A percentile compares a stretch with the other conserved stretches of the same genome.
These are phyloP conservation scores for Torulaspora globosa DNA, from an alignment of 1,139 yeast genomes.

Conservation along the genomic window DNA sequence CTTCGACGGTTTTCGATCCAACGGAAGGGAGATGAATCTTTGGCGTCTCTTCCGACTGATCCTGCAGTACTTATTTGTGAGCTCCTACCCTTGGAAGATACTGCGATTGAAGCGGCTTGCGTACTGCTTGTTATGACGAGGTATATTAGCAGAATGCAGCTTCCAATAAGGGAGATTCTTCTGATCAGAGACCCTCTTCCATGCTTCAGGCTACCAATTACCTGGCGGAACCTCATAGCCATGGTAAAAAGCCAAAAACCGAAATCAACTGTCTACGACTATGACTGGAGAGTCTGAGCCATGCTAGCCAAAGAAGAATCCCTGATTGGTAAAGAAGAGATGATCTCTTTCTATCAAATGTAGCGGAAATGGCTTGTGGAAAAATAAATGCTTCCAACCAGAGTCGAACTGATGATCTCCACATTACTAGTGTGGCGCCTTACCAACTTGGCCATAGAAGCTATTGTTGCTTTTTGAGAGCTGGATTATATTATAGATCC, in stretches of 20 bases:
- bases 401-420: slow-evolving; percentile 19
- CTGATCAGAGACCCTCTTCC: neutral
- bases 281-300: neutral
- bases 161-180: neutral
- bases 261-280: neutral
- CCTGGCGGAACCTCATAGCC: slow-evolving; percentile 1
- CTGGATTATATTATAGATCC: no score
- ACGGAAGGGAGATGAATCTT: slow-evolving; percentile 8
- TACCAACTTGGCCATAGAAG: slow-evolving; percentile 21
- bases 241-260: neutral
- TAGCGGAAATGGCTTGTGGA: neutral
- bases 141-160: neutral
- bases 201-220: neutral
- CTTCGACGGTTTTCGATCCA: slow-evolving; percentile 12
- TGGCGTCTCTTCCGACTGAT: slow-evolving; percentile 10
- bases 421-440: slow-evolving; percentile 20
- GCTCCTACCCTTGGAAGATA: neutral
- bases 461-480: neutral
- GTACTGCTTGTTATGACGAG: neutral
- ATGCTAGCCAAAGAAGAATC: neutral
- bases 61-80: neutral
- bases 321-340: neutral
- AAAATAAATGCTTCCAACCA: slow-evolving; percentile 15
- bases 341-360: neutral
- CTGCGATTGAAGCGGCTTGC: neutral